Conservation (phyloP, 805 yeast genomes). For the Starmerella floricola region DNA sequence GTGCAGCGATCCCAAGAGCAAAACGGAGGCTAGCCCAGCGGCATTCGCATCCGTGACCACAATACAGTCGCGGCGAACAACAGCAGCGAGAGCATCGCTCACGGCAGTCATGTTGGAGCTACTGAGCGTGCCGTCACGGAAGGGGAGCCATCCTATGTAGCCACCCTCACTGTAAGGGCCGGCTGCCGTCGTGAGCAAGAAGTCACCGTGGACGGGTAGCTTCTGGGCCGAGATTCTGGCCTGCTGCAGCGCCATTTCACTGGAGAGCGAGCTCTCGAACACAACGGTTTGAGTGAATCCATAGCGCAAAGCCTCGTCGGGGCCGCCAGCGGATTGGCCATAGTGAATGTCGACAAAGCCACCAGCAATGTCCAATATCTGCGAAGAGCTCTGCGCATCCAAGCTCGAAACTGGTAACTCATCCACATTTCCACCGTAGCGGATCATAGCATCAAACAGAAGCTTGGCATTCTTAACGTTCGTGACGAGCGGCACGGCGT, state of each 20-base stretch:
- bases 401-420: conserved; percentile 43
- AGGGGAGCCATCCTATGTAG: conserved; percentile 52
- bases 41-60: conserved; percentile 86
- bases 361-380: conserved; percentile 59
- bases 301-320: conserved; percentile 61
- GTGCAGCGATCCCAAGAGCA: conserved; percentile 80
- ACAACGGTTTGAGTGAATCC: conserved; percentile 83
- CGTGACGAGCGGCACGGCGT: conserved; percentile 92
- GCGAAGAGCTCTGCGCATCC: conserved; percentile 86
- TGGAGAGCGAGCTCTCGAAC: conserved; percentile 50
- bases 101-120: conserved; percentile 34
- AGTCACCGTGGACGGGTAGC: conserved; percentile 43
- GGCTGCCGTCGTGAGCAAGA: conserved; percentile 71
- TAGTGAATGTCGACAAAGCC: conserved; percentile 78
- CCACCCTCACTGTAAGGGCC: conserved; percentile 61
- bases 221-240: conserved; percentile 47
- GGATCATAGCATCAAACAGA: conserved; percentile 62
- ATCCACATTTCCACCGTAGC: conserved; percentile 35
- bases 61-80: conserved; percentile 69
- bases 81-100: conserved; percentile 53
- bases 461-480: conserved; percentile 95
- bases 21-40: conserved; percentile 83
- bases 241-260: conserved; percentile 49
- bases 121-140: conserved; percentile 32
- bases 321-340: conserved; percentile 47